A percentile compares a stretch with the other conserved stretches of the same genome.
phyloP scores from a whole-genome alignment of 768 basidiomycete species.

The Suillus luteus region DNA sequence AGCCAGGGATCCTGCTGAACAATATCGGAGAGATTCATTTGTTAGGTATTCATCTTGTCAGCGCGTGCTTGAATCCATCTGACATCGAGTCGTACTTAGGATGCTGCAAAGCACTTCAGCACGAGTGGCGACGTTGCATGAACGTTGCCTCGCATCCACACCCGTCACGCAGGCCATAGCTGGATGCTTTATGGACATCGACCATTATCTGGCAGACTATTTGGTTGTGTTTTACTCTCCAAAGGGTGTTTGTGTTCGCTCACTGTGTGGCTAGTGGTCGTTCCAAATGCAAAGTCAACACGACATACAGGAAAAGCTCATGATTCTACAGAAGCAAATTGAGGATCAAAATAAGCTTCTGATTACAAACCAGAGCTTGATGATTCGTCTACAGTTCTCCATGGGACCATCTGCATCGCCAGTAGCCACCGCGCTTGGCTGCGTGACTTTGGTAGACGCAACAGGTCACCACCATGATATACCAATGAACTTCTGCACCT shows the following conservation, averaged over 20 bases:
- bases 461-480: constrained; percentile 23
- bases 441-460: background rate
- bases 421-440: background rate
- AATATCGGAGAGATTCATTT: background rate
- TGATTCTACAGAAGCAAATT: no score
- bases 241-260: background rate
- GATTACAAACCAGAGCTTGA: background rate
- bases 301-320: background rate
- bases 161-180: background rate
- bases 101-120: background rate
- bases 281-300: background rate
- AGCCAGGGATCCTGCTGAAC: background rate
- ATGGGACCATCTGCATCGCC: background rate
- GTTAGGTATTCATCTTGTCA: background rate
- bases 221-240: background rate
- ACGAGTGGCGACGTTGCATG: background rate
- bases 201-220: background rate
- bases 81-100: background rate
- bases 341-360: background rate
- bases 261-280: background rate
- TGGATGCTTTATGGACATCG: background rate
- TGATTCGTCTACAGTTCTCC: background rate
- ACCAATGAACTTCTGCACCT: constrained; percentile 25
- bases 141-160: background rate
- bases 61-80: background rate